phyloP scores from a whole-genome alignment of 208 protist genomes.

The Acanthamoeba divionensis region DNA sequence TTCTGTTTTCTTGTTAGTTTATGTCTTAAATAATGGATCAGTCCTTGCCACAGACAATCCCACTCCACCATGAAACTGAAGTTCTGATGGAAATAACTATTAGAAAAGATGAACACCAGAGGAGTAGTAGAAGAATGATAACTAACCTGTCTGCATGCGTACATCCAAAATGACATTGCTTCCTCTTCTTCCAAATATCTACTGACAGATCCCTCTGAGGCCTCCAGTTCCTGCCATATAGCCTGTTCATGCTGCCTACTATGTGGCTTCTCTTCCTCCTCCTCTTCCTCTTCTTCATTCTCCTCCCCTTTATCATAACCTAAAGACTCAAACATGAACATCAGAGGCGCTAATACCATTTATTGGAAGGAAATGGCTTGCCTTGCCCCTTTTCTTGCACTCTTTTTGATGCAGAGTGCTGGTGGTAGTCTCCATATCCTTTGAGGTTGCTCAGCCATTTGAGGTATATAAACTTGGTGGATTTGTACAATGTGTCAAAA shows the following conservation, averaged over 20 bases:
- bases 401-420: not conserved
- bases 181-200: too few relatives aligned
- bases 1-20: not conserved
- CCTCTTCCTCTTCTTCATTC: not conserved
- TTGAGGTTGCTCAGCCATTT: conserved; percentile 21
- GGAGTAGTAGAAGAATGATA: too few relatives aligned
- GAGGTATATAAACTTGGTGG: conserved; percentile 16
- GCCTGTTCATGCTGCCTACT: too few relatives aligned
- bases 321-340: not conserved
- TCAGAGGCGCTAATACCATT: not conserved
- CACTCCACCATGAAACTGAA: not conserved
- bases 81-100: too few relatives aligned
- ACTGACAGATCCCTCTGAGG: too few relatives aligned
- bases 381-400: not conserved
- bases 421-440: not conserved
- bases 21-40: not conserved
- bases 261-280: not conserved
- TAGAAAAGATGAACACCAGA: too few relatives aligned
- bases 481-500: not conserved
- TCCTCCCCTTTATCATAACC: not conserved
- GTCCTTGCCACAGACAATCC: not conserved
- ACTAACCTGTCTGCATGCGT: too few relatives aligned
- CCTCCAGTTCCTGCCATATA: too few relatives aligned
- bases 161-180: too few relatives aligned
- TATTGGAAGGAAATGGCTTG: not conserved